Percentiles rank a stretch among this genome's conserved stretches.
These are phyloP conservation scores for Combretum micranthum DNA, from an alignment of 345 rosid genomes.

Conservation along the genomic window DNA sequence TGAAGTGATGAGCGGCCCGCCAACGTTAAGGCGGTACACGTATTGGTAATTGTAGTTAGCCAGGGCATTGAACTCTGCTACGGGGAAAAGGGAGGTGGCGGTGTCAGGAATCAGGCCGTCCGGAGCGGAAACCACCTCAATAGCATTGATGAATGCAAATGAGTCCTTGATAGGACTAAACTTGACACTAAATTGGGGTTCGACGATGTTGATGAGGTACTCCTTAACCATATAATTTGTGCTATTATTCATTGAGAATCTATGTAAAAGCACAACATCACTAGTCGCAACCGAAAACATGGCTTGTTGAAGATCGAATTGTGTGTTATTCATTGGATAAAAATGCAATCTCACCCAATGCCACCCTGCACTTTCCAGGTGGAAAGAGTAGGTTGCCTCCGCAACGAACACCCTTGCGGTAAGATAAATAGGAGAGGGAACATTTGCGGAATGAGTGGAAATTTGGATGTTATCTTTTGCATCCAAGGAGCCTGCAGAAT, in stretches of 20 bases:
- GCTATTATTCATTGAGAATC: conserved; percentile 8
- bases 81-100: conserved; percentile 2
- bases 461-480: conserved; percentile 9
- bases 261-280: conserved; percentile 9
- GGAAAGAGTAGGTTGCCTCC: conserved; percentile 14
- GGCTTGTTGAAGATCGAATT: conserved; percentile 9
- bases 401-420: conserved; percentile 9
- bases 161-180: conserved; percentile 12
- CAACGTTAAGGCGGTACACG: conserved; percentile 9
- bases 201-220: conserved; percentile 9
- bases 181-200: conserved; percentile 7
- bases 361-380: conserved; percentile 11
- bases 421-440: conserved; percentile 8
- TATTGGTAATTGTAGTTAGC: conserved; percentile 7
- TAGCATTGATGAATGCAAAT: conserved; percentile 17
- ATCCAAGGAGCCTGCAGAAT: conserved; percentile 4
- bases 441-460: conserved; percentile 2
- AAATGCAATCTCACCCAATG: conserved; percentile 17
- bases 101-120: conserved; percentile 5
- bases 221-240: conserved; percentile 3
- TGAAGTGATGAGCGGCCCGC: conserved; percentile 12
- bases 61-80: conserved; percentile 6
- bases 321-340: conserved; percentile 7
- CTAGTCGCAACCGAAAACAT: conserved; percentile 7
- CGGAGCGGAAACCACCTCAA: conserved; percentile 19